These are phyloP conservation scores for Limtongozyma cylindracea DNA, from an alignment of 805 yeast genomes.

Conservation along the genomic window DNA sequence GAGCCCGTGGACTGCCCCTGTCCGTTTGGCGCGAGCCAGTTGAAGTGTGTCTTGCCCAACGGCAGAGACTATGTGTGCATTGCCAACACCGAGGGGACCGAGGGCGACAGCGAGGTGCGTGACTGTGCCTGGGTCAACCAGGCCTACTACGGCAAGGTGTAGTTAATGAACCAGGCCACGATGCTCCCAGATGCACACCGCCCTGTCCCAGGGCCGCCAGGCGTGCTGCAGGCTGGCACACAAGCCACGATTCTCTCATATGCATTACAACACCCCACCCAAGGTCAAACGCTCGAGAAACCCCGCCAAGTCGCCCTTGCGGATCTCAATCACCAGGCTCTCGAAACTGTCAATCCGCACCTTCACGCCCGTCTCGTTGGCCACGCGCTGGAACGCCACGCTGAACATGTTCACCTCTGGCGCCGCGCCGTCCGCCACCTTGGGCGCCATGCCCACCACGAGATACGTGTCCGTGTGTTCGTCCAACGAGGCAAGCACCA, in stretches of 20 bases:
- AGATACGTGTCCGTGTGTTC: conserved; percentile 49
- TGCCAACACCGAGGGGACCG: conserved; percentile 46
- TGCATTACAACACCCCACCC: conserved; percentile 22
- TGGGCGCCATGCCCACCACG: conserved; percentile 77
- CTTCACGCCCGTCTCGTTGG: conserved; percentile 63
- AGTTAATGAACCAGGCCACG: no score
- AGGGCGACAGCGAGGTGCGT: conserved; percentile 21
- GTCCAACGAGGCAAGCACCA: conserved; percentile 70
- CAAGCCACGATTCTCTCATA: no score
- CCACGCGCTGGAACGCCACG: conserved; percentile 74
- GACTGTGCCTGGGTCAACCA: conserved; percentile 74
- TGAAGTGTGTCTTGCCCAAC: conserved; percentile 57
- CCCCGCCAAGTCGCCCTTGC: conserved; percentile 69
- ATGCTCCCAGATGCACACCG: no score
- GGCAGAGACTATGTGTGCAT: conserved; percentile 56
- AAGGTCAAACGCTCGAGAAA: conserved; percentile 66
- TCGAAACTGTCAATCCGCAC: conserved; percentile 88
- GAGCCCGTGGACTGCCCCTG: conserved; percentile 64
- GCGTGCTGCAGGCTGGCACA: no score
- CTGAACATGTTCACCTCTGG: conserved; percentile 58
- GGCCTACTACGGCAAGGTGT: conserved; percentile 30
- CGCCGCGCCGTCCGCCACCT: conserved; percentile 11
- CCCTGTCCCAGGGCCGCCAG: no score
- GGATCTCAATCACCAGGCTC: conserved; percentile 74
- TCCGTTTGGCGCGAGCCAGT: conserved; percentile 64